These are phyloP conservation scores for Warburgia ugandensis DNA, from an alignment of 164 flowering plant species.

Conservation along the genomic window DNA sequence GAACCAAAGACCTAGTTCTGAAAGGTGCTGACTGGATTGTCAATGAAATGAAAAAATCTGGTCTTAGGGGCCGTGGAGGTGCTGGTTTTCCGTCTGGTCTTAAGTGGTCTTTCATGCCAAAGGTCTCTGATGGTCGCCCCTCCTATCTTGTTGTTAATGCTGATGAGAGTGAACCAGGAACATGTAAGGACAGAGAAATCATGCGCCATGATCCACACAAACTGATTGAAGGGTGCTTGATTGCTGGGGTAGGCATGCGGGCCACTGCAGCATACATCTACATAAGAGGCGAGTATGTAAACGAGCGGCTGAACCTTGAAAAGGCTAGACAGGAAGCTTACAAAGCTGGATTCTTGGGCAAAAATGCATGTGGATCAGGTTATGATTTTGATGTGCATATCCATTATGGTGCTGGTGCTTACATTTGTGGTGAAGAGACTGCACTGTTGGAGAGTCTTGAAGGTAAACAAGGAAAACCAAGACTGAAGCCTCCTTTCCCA, in stretches of 20 bases:
- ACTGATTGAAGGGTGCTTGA: conserved; percentile 81
- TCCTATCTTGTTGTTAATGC: conserved; percentile 97
- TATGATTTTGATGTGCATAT: conserved; percentile 95
- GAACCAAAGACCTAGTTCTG: conserved; percentile 84
- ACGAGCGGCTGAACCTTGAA: conserved; percentile 73
- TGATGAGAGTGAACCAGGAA: conserved; percentile 99
- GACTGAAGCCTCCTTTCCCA: conserved; percentile 99
- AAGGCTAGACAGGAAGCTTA: conserved; percentile 84
- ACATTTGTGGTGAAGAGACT: conserved; percentile 98
- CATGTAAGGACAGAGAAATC: conserved; percentile 93
- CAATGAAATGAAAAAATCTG: conserved; percentile 90
- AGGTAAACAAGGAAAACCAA: conserved; percentile 96
- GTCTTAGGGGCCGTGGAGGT: conserved; percentile 97
- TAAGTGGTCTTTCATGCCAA: conserved; percentile 99
- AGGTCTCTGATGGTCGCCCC: conserved; percentile 93
- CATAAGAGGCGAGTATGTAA: conserved; percentile 93
- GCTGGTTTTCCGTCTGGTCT: conserved; percentile 99
- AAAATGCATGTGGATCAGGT: conserved; percentile 97
- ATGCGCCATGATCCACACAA: conserved; percentile 99
- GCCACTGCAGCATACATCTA: conserved; percentile 89
- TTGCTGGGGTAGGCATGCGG: conserved; percentile 97
- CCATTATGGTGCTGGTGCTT: conserved; percentile 97
- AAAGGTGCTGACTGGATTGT: conserved; percentile 98
- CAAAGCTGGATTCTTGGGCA: conserved; percentile 77
- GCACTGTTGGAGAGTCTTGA: conserved; percentile 93